Percentiles rank a stretch among this genome's conserved stretches.
Evolutionary conservation across 306 rosid genomes (phyloP).

Genomic region (Crotalaria pallida): DNA sequence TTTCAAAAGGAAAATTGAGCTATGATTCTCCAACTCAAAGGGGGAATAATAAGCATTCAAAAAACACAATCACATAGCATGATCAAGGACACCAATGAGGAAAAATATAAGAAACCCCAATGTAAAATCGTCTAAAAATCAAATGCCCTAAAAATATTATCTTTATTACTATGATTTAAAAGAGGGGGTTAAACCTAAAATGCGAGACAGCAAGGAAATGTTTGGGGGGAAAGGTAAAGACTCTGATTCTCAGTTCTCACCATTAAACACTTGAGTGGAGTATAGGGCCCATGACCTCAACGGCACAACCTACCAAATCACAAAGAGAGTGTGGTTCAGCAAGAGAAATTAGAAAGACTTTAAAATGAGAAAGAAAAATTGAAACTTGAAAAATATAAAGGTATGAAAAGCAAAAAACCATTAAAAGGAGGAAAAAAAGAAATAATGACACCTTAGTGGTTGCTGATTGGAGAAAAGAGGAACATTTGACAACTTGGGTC

Average conservation of each 20-base stretch:
- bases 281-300: slow-evolving; percentile 69
- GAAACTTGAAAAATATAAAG: not conserved
- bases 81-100: slow-evolving; percentile 28
- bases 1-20: slow-evolving; percentile 6
- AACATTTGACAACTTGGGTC: slow-evolving; percentile 43
- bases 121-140: slow-evolving; percentile 19
- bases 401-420: slow-evolving; percentile 47
- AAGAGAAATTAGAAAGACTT: slow-evolving; percentile 16
- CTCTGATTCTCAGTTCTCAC: slow-evolving; percentile 14
- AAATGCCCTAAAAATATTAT: slow-evolving; percentile 35
- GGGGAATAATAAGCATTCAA: slow-evolving; percentile 6
- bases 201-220: slow-evolving; percentile 50
- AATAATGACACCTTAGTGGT: slow-evolving; percentile 46
- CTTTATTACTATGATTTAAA: slow-evolving; percentile 15
- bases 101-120: slow-evolving; percentile 18
- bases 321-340: slow-evolving; percentile 52
- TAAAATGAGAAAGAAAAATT: not conserved
- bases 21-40: not conserved
- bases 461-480: slow-evolving; percentile 34
- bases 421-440: slow-evolving; percentile 33
- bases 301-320: slow-evolving; percentile 79
- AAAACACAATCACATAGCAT: slow-evolving; percentile 17
- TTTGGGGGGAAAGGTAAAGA: slow-evolving; percentile 45
- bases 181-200: slow-evolving; percentile 34
- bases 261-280: slow-evolving; percentile 64